phyloP scores from a whole-genome alignment of 768 basidiomycete species.

The Rhizopogon vulgaris region DNA sequence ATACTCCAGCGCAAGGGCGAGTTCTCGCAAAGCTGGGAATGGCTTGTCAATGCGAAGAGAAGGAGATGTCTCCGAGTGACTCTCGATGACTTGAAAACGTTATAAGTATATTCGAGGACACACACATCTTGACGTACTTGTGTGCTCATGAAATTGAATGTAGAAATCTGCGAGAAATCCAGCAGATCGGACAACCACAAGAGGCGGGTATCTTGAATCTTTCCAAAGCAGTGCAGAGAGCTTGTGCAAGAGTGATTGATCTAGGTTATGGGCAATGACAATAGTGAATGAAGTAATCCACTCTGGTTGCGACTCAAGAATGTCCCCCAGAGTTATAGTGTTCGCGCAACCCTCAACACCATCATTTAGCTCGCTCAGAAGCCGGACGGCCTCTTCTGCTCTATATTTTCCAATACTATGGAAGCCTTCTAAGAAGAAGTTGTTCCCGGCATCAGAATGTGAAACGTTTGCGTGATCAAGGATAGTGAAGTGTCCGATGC shows the following conservation, averaged over 20 bases:
- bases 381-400: conserved; percentile 71
- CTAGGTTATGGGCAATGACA: conserved; percentile 81
- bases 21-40: conserved; percentile 74
- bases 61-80: conserved; percentile 69
- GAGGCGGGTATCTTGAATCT: conserved; percentile 49
- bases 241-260: conserved; percentile 43
- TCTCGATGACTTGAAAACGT: conserved; percentile 67
- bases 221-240: conserved; percentile 68
- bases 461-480: conserved; percentile 61
- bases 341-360: conserved; percentile 70
- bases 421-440: conserved; percentile 85
- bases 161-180: conserved; percentile 89
- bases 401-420: conserved; percentile 76
- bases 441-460: conserved; percentile 83
- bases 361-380: conserved; percentile 84
- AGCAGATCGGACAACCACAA: conserved; percentile 76
- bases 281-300: conserved; percentile 66
- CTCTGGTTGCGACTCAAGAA: conserved; percentile 48
- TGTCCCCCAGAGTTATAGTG: conserved; percentile 44
- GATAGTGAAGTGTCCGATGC: conserved; percentile 93
- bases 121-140: conserved; percentile 43
- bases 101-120: background rate
- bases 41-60: conserved; percentile 85
- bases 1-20: conserved; percentile 68
- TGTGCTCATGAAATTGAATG: conserved; percentile 86